Conservation (phyloP, 2,329 filamentous ascomycete species). For the Hymenoscyphus scutula region DNA sequence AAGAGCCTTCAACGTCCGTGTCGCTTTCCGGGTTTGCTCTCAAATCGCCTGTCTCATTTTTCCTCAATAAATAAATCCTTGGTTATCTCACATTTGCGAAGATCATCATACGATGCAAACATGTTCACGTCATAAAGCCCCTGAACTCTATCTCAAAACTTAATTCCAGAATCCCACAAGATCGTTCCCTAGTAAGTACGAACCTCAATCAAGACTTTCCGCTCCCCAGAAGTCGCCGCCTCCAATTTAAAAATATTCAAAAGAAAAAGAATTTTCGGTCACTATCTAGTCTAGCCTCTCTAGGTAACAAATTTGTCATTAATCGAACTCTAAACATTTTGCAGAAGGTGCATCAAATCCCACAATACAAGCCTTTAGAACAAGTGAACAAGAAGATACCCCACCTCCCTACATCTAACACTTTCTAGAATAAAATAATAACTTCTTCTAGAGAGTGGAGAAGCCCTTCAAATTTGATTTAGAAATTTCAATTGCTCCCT, state of each 20-base stretch:
- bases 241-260: not conserved
- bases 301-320: not conserved
- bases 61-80: no score
- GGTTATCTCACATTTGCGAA: no score
- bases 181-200: not conserved
- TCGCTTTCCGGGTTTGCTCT: no score
- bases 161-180: not conserved
- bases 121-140: not conserved
- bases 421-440: not conserved
- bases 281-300: not conserved
- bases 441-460: not conserved
- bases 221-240: not conserved
- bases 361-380: constrained; percentile 1
- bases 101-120: not conserved
- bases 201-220: not conserved
- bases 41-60: no score
- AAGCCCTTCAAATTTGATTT: no score
- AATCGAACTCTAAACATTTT: not conserved
- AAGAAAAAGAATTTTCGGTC: not conserved
- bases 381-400: not conserved
- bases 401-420: not conserved
- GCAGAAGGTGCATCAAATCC: not conserved
- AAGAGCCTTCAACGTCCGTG: no score
- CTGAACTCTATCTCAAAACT: not conserved
- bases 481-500: not conserved